A percentile compares a stretch with the other conserved stretches of the same genome.
phyloP scores from a whole-genome alignment of 495 filamentous ascomycete species.

The Chaetomidium leptoderma region DNA sequence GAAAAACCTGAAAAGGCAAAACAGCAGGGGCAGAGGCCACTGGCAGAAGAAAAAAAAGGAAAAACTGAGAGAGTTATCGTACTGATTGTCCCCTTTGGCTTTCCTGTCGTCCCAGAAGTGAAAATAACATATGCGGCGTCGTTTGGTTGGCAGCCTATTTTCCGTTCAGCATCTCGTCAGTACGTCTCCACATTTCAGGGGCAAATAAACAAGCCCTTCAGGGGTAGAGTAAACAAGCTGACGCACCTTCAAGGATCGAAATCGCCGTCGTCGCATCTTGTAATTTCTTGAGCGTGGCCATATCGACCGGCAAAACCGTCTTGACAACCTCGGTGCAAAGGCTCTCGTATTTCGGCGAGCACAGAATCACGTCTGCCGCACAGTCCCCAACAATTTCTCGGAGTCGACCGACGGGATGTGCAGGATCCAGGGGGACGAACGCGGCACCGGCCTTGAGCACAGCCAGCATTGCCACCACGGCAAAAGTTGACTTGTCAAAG shows the following conservation, averaged over 20 bases:
- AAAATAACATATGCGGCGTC: constrained; percentile 50
- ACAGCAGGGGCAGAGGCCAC: too few species aligned
- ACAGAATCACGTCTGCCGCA: constrained; percentile 32
- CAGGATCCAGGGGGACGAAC: constrained; percentile 54
- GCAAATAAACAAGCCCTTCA: constrained; percentile 4
- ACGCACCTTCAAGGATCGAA: not conserved
- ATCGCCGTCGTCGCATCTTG: not conserved
- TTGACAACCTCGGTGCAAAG: constrained; percentile 13
- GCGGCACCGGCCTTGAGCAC: constrained; percentile 45
- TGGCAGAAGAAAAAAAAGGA: not conserved
- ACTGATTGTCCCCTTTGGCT: constrained; percentile 45
- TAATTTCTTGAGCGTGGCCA: constrained; percentile 10
- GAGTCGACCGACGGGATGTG: constrained; percentile 48
- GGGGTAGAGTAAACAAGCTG: constrained; percentile 1
- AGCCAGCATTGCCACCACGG: constrained; percentile 44
- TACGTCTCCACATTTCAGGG: not conserved
- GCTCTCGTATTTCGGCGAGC: constrained; percentile 18
- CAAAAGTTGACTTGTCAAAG: constrained; percentile 48
- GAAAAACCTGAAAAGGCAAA: too few species aligned
- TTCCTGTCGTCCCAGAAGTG: constrained; percentile 59
- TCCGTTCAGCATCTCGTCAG: not conserved
- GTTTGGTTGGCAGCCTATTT: constrained; percentile 9
- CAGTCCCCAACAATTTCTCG: constrained; percentile 25
- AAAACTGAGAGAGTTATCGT: not conserved
- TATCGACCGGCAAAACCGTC: constrained; percentile 17